These are phyloP conservation scores for Daldinia bambusicola DNA, from an alignment of 495 filamentous ascomycete genomes.

Conservation along the genomic window DNA sequence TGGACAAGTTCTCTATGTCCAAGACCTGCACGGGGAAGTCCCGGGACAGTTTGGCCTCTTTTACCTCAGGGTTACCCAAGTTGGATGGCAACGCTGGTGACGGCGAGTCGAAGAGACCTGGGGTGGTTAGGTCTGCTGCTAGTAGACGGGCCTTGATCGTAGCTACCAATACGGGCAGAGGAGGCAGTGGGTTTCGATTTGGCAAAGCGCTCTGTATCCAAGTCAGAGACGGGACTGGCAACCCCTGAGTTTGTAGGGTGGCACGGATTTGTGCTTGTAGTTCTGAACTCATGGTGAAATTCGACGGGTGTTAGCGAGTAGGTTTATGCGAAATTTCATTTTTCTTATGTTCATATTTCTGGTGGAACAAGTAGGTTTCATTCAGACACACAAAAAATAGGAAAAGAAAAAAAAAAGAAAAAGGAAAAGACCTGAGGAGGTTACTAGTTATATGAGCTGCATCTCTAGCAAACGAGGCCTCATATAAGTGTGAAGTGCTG, in stretches of 20 bases:
- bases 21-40: conserved; percentile 83
- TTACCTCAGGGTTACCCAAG: conserved; percentile 58
- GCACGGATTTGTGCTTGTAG: conserved; percentile 51
- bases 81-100: conserved; percentile 67
- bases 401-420: too few species aligned
- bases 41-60: conserved; percentile 64
- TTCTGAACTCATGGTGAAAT: conserved; percentile 42
- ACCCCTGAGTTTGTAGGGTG: conserved; percentile 48
- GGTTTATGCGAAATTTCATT: not conserved
- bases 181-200: conserved; percentile 63
- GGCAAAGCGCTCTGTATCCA: conserved; percentile 52
- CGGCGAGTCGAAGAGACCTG: conserved; percentile 62
- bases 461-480: not conserved
- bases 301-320: not conserved
- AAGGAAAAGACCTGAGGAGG: too few species aligned
- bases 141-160: conserved; percentile 86
- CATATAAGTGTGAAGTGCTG: too few species aligned
- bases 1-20: conserved; percentile 82
- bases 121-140: conserved; percentile 75
- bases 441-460: not conserved
- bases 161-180: conserved; percentile 75
- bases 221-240: conserved; percentile 53
- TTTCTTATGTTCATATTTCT: not conserved
- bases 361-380: not conserved
- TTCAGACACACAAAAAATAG: not conserved